Base-by-base conservation (phyloP, 2,329 filamentous ascomycete genomes). In the Fusarium euwallaceae region DNA sequence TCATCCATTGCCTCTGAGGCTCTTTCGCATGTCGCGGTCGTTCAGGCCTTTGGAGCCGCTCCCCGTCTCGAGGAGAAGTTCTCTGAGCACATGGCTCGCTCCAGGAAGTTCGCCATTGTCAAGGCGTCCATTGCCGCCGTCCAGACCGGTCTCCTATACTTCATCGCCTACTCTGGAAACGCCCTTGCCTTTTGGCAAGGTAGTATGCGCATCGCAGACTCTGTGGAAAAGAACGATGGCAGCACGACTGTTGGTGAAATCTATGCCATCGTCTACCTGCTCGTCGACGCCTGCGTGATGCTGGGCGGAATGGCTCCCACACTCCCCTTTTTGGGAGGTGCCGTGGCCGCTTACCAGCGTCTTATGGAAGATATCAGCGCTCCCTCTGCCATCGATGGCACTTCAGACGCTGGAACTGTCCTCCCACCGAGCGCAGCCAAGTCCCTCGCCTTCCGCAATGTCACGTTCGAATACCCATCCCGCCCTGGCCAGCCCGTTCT, bases 101-200 rank as follows among this genome's bases (percentile, higher is more conserved):
- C 90, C 4, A 84, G 86, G 53, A 83, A 81, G 7, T 84, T 87
- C 14, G 90, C 87, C 3, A 85, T 90, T 66, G 88, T 88, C 71
- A 93, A 92, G 78, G 87, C 88, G 1, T 80, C 86, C 1, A 85
- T 87, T 1, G 84, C 88, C 24, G 91, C 88, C 4, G 81, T 88
- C 0, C 90, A 92, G 78, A 85, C 89, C 4, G 91, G 91, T 7
- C 79, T 89, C 17, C 82, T 93, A 3, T 93, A 92, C 79, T 93
- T 93, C 73, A 88, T 93, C 71, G 89, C 90, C 4, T 93, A 92
- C 73, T 87, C 89, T 1, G 90, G 90, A 4, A 93, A 93, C 78
- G 90, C 89, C 2, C 82, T 93, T 16, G 91, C 91, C 0, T 93
- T 92, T 76, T 93, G 90, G 90, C 88, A 92, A 78, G 92, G 91